phyloP scores from a whole-genome alignment of 257 asterid species.

The Avicennia marina region DNA sequence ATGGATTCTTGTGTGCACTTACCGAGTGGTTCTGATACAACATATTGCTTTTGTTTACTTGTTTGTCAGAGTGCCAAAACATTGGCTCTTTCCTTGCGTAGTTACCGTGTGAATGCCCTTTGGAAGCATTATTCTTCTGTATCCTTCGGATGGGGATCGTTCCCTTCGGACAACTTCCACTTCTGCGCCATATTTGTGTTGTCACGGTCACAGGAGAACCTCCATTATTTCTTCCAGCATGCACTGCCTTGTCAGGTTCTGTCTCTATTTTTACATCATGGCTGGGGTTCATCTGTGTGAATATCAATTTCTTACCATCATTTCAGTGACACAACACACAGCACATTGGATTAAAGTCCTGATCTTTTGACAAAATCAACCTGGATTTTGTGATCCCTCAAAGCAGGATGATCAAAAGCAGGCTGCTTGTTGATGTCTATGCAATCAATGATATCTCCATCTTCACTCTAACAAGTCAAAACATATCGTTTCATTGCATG shows the following conservation, averaged over 20 bases:
- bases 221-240: background rate
- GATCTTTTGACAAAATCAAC: conserved; percentile 16
- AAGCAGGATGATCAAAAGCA: conserved; percentile 58
- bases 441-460: conserved; percentile 81
- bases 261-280: conserved; percentile 13
- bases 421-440: conserved; percentile 63
- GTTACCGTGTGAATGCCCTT: background rate
- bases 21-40: conserved; percentile 48
- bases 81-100: conserved; percentile 12
- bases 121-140: conserved; percentile 1
- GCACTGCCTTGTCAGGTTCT: background rate
- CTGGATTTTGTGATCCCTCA: conserved; percentile 59
- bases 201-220: conserved; percentile 6
- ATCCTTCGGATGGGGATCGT: conserved; percentile 54
- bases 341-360: no score
- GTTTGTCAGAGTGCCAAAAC: conserved; percentile 5
- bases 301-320: no score
- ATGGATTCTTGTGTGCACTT: conserved; percentile 10
- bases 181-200: conserved; percentile 55
- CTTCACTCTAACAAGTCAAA: no score
- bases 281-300: conserved; percentile 53
- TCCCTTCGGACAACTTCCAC: conserved; percentile 68
- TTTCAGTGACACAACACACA: no score
- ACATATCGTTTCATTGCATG: no score
- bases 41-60: conserved; percentile 19